Base-by-base conservation (phyloP, 1,284 basidiomycete species). In the Marasmius sp. region DNA sequence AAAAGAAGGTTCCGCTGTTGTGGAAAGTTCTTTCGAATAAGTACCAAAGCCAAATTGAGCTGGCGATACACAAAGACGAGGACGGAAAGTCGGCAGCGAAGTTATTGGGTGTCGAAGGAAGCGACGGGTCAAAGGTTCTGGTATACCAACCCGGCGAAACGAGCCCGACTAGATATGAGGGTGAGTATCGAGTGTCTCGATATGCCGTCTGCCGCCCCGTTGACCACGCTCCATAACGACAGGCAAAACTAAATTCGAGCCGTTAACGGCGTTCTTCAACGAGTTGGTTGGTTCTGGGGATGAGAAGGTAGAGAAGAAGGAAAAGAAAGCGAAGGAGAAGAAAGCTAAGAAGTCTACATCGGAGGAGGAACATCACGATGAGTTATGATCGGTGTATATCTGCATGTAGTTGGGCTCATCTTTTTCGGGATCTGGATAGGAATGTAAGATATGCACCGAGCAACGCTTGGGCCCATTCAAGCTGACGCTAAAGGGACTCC, bases 11-110 rank as follows among this genome's bases (percentile, higher is more conserved):
- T 5, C 94, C 94, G 0, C 78, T 95, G 36, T 77, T 95, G 57
- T 96, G 94, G 94, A 88, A 92, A 70, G 88, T 92, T 5, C 83
- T 96, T 41, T 88, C 84, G 11, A 92, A 93, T 71, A 90, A 89
- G 65, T 91, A 89, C 72, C 73, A 82, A 58, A 84, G 84, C 59
- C 80, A 87, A 68, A 81, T 94, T 22, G 80, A 79, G 33, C 85
- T 95, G 65, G 91, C 82, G 2, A 84, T 84, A 57, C 85, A 91
- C 69, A 84, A 84, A 53, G 93, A 95, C 72, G 81, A 82, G 14
- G 80, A 86, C 55, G 89, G 87, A 22, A 81, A 77, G 61, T 81
- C 82, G 58, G 85, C 85, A 10, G 77, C 80, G 1, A 37, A 34
- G 6, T 75, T 79, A 37, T 71, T 92, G 64, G 89, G 87, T 6